Evolutionary conservation across 352 stramenopile genomes (phyloP), one percentile per base, ranked within the genome.

Genomic region (Globisporangium splendens): DNA sequence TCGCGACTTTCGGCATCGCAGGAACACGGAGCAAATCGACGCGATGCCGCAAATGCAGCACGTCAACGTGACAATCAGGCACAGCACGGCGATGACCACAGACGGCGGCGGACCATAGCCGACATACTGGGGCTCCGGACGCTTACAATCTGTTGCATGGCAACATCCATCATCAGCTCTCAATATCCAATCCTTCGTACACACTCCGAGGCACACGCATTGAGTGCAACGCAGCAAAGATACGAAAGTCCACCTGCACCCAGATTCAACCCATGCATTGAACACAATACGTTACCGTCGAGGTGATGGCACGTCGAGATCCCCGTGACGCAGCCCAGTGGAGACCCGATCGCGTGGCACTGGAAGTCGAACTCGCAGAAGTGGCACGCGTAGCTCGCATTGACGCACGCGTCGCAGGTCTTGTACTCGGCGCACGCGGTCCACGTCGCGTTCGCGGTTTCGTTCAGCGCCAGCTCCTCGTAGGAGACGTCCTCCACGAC

Each of bases 331-430:
- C 86, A 95, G 31, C 86, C 86, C 35, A 72, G 64, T 0, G 70
- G 69, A 11, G 83, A 93, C 12, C 78, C 80, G 31, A 95, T 91
- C 12, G 73, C 68, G 48, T 95, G 86, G 64, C 86, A 95, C 60
- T 93, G 70, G 54, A 90, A 93, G 72, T 95, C 86, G 31, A 62
- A 81, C 61, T 88, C 69, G 64, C 86, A 95, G 47, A 93, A 95
- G 55, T 95, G 86, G 58, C 86, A 95, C 12, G 76, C 53, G 62
- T 79, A 74, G 65, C 83, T 92, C 17, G 85, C 72, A 38, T 81
- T 85, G 47, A 94, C 56, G 52, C 85, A 94, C 39, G 73, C 69
- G 55, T 94, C 85, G 62, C 85, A 94, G 44, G 84, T 81, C 46
- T 87, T 86, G 66, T 88, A 68, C 1, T 55, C 53, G 22, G 73